Evolutionary conservation across 345 rosid species (phyloP), one percentile per base, ranked within the genome.

Genomic region (Pistacia atlantica): DNA sequence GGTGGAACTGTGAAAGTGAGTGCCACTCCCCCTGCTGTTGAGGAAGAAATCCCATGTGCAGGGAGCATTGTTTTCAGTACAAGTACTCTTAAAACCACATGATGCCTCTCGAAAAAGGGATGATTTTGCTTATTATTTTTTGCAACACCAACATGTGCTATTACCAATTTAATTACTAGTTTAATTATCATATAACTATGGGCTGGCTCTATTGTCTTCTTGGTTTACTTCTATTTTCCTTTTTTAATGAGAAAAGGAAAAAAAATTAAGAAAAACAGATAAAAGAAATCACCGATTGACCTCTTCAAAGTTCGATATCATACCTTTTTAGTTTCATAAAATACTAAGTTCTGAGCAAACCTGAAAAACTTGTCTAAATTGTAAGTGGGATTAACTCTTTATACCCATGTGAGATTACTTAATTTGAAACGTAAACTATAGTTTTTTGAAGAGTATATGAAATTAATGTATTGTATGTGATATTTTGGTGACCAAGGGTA

Each of bases 11-110:
- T 49, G 56, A 65, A 11, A 11, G 45, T 60, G 11, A 11, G 20
- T 9, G 6, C 0, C 33, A 38, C 33, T 55, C 25, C 18, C 64
- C 73, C 54, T 45, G 45, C 20, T 64, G 79, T 10, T 11, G 38
- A 55, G 61, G 62, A 66, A 60, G 63, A 49, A 54, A 42, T 62
- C 71, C 66, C 87, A 84, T 78, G 84, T 73, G 87, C 65, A 73
- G 42, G 73, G 69, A 80, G 77, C 82, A 78, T 58, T 65, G 49
- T 59, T 73, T 72, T 75, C 80, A 35, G 63, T 8, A 33, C 10
- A 54, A 57, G 57, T 61, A 51, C 60, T 72, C 68, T 80, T 9
- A 42, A 20, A 9, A 42, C 46, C 75, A 77, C 84, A 56, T 77
- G 75, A 25, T 67, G 38, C 2, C 57, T 63, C n/a, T 16, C 25